Evolutionary conservation across 208 protist species (phyloP), one percentile per base, ranked within the genome.

Genomic region (Trypanosoma lewisi): DNA sequence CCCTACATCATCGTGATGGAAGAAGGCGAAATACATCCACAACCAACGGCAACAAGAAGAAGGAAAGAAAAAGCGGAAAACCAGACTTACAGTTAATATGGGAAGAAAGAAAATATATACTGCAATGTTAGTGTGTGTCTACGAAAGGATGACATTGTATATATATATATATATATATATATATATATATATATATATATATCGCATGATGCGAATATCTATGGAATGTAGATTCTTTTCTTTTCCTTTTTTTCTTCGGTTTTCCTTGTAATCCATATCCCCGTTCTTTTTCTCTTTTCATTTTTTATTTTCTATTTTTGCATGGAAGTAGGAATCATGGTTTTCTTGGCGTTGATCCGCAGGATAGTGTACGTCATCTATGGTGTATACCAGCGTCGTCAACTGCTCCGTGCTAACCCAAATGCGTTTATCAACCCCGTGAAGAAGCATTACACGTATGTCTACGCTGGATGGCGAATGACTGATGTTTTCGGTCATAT

Each of bases 401-500:
- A 47, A n/a, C 4, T 42, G 45, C 36, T 65, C 0, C 48, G 59
- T 45, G 48, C 59, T 23, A 65, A 55, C 34, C 59, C 59, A 30
- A 4, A 65, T 19, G 28, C 31, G 4, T 9, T 65, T 25, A 45
- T 55, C 21, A 33, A 41, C 17, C 48, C 48, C 2, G 3, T 65
- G 17, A 44, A 56, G 31, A 65, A 65, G 36, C 59, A 65, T 17
- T 36, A 34, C 21, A 50, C 61, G 0, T 44, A 51, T 14, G 63
- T 77, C 31, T 79, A 82, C 66, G 77, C 73, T 27, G 82, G 82
- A 28, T 28, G 81, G 31, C 79, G 77, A 47, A 86, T 83, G 80
- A 64, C 77, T 8, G 83, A 86, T 59, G 45, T 69, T 16, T 72
- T 75, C 23, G 75, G 73, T 12, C 83, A 89, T 55, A 73, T 89